Evolutionary conservation across 257 asterid genomes (phyloP).

Genomic region (Solanum etuberosum): DNA sequence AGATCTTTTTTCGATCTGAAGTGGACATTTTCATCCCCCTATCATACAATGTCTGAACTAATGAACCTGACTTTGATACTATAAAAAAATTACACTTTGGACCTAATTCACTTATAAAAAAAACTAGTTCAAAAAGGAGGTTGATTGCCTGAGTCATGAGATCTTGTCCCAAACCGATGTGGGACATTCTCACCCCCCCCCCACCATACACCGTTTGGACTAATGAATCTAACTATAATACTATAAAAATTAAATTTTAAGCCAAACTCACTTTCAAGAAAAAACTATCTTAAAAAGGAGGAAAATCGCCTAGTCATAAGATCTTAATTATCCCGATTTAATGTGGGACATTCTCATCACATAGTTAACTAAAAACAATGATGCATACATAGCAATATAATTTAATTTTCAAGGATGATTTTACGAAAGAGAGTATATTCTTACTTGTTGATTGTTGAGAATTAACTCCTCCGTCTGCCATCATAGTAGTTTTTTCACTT

Average conservation of each 20-base stretch:
- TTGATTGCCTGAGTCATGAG: not conserved
- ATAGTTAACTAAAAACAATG: not conserved
- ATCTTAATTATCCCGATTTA: too few relatives aligned
- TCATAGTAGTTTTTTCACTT: not conserved
- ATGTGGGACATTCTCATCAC: not conserved
- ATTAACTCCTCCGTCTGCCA: not conserved
- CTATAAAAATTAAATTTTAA: too few relatives aligned
- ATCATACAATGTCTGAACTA: not conserved
- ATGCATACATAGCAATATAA: not conserved
- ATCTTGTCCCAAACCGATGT: not conserved
- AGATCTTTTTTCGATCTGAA: not conserved
- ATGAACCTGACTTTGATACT: not conserved
- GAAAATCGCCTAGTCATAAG: fast-evolving
- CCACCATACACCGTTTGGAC: not conserved
- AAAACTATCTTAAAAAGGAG: too few relatives aligned
- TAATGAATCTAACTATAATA: not conserved
- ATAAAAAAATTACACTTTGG: not conserved
- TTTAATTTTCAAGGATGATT: not conserved
- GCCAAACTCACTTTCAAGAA: too few relatives aligned
- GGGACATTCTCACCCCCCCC: not conserved
- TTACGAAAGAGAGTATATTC: not conserved
- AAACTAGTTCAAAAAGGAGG: not conserved
- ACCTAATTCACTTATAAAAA: not conserved
- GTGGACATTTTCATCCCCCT: not conserved
- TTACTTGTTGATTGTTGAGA: not conserved